Evolutionary conservation across 179 eudicot genomes (phyloP), one percentile per base, ranked within the genome.

Genomic region (Pouteria campechiana): DNA sequence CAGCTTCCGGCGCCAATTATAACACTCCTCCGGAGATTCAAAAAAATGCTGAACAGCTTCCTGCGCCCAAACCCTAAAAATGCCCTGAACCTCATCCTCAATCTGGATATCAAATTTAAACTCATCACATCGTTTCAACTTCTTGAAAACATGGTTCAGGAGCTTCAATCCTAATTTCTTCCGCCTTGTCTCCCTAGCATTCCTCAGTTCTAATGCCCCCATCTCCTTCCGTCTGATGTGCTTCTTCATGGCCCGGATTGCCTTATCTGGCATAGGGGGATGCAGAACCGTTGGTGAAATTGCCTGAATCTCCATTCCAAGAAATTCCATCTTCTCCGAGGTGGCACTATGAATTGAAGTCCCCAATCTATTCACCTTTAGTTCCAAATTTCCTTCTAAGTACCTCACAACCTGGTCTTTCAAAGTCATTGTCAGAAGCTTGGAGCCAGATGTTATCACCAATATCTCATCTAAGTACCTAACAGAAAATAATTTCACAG

Each of bases 291-390:
- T 85, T 50, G 98, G 98, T 0, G 76, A 47, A 48, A 90, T 95
- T 7, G 90, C 95, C 58, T 48, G 90, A 51, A 90, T 63, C 46
- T 86, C 95, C 90, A 90, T 74, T 31, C 95, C 98, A 65, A 90
- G 51, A 57, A 79, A 90, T 36, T 55, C 70, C 57, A 90, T 76
- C 58, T 86, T 86, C 65, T 90, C 98, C 1, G 82, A 76, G 55
- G 70, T 74, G 0, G 95, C 79, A 70, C 94, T 86, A 46, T 86
- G 98, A 17, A 90, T 61, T 25, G 64, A 73, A 5, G 87, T 78
- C 38, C 57, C 66, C 28, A 41, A 36, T 50, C 42, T 79, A 63
- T 90, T 82, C 7, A 85, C 87, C 45, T 52, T 79, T 55, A 90
- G 63, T 23, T 55, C 90, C 69, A 90, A 55, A 47, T 81, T 61